phyloP scores from a whole-genome alignment of 805 yeast species.

The Yamadazyma akitaensis region DNA sequence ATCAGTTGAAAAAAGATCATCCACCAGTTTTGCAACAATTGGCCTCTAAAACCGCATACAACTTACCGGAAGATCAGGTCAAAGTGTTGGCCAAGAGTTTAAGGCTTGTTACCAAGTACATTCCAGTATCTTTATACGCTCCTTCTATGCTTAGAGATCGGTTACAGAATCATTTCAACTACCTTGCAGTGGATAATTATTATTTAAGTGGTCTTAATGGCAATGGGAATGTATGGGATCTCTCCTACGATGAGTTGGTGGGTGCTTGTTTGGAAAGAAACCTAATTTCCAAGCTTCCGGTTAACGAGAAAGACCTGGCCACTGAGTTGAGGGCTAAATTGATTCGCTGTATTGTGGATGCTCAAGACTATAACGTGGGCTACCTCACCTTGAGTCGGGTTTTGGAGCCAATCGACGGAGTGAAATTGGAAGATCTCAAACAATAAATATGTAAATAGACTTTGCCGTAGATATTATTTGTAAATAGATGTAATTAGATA shows the following conservation, averaged over 20 bases:
- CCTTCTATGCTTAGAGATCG: slow-evolving; percentile 33
- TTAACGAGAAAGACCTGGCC: neutral
- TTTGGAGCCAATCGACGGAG: neutral
- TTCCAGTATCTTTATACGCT: slow-evolving; percentile 39
- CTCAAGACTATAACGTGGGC: slow-evolving; percentile 40
- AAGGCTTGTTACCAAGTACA: slow-evolving; percentile 36
- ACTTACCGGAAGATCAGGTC: slow-evolving; percentile 38
- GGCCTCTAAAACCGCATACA: slow-evolving; percentile 47
- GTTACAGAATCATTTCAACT: slow-evolving; percentile 39
- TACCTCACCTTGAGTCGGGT: slow-evolving; percentile 28
- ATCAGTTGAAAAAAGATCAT: slow-evolving; percentile 2
- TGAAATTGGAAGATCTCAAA: neutral
- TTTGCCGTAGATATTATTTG: too few relatives aligned
- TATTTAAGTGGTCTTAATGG: slow-evolving; percentile 35
- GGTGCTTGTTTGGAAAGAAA: slow-evolving; percentile 56
- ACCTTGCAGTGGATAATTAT: slow-evolving; percentile 53
- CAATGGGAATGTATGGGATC: slow-evolving; percentile 41
- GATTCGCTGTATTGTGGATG: slow-evolving; percentile 38
- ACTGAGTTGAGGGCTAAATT: slow-evolving; percentile 29
- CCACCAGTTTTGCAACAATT: slow-evolving; percentile 14
- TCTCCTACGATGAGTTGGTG: slow-evolving; percentile 50
- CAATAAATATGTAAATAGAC: neutral
- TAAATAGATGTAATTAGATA: too few relatives aligned
- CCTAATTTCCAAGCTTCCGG: slow-evolving; percentile 29
- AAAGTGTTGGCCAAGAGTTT: slow-evolving; percentile 32